phyloP scores from a whole-genome alignment of 1,284 basidiomycete species.

The Melampsora abietis-canadensis region DNA sequence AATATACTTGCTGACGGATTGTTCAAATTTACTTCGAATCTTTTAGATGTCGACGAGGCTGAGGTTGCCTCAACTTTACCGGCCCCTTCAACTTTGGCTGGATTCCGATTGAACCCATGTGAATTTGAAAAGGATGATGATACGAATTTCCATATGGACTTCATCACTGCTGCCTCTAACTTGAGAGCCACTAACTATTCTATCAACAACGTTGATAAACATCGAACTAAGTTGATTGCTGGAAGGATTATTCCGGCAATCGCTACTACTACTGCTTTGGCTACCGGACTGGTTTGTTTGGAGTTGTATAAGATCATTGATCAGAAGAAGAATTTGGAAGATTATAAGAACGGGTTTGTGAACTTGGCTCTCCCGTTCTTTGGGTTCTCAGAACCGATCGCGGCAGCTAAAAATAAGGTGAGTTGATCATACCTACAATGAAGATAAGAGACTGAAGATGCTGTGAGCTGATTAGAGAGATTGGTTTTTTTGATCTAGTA shows the following conservation, averaged over 20 bases:
- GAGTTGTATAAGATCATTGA: conserved; percentile 99
- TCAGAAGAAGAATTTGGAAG: conserved; percentile 84
- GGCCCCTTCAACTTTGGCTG: conserved; percentile 82
- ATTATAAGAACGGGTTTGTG: conserved; percentile 98
- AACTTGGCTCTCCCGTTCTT: conserved; percentile 98
- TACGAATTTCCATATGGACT: conserved; percentile 96
- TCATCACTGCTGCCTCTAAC: conserved; percentile 97
- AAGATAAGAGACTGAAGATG: not conserved
- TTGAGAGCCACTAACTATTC: conserved; percentile 93
- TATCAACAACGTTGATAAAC: conserved; percentile 81
- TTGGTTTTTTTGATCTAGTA: conserved; percentile 59
- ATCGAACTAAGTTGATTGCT: conserved; percentile 96
- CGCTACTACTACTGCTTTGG: conserved; percentile 92
- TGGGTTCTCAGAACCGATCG: conserved; percentile 96
- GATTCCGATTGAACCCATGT: conserved; percentile 88
- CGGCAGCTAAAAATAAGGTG: conserved; percentile 75
- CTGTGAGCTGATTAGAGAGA: conserved; percentile 8
- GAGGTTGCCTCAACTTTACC: conserved; percentile 69
- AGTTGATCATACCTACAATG: not conserved
- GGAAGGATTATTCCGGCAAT: conserved; percentile 99
- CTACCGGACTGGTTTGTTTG: conserved; percentile 90
- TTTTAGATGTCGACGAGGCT: conserved; percentile 58
- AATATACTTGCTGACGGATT: not conserved
- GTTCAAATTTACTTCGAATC: not conserved
- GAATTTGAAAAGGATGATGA: conserved; percentile 99